phyloP scores from a whole-genome alignment of 495 filamentous ascomycete genomes.

The Penicillium macrosclerotiorum region DNA sequence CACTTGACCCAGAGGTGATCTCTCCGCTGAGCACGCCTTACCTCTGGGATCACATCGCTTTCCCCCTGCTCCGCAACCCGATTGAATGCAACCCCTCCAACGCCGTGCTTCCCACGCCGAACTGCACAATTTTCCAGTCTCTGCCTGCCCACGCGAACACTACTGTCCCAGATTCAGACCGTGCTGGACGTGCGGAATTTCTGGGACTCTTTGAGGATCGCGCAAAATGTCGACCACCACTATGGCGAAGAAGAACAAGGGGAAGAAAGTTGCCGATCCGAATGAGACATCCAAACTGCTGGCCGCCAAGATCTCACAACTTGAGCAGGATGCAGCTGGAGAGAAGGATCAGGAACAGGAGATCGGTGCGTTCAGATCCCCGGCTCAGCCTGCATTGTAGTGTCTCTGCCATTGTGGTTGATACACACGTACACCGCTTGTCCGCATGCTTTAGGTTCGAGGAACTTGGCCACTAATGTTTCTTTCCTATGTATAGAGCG shows the following conservation, averaged over 20 bases:
- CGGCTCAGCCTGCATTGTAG: not conserved
- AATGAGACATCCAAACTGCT: slow-evolving; percentile 86
- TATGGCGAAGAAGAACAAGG: slow-evolving; percentile 65
- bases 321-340: slow-evolving; percentile 87
- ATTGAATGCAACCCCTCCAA: slow-evolving; percentile 18
- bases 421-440: not conserved
- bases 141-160: slow-evolving; percentile 10
- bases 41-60: slow-evolving; percentile 19
- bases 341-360: slow-evolving; percentile 95
- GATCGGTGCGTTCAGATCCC: slow-evolving; percentile 71
- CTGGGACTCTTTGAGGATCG: not conserved
- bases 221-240: slow-evolving; percentile 40
- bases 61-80: slow-evolving; percentile 3
- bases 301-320: slow-evolving; percentile 88
- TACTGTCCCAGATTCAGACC: not conserved
- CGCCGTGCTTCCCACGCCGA: slow-evolving; percentile 11
- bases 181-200: not conserved
- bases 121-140: slow-evolving; percentile 25
- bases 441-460: not conserved
- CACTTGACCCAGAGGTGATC: slow-evolving; percentile 22
- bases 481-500: slow-evolving; percentile 53
- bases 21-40: slow-evolving; percentile 6
- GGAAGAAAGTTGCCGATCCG: slow-evolving; percentile 73
- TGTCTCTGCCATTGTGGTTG: slow-evolving; percentile 3
- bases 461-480: slow-evolving; percentile 17